Base-by-base conservation (phyloP, 352 stramenopile genomes). In the Hyaloperonospora arabidopsidis region DNA sequence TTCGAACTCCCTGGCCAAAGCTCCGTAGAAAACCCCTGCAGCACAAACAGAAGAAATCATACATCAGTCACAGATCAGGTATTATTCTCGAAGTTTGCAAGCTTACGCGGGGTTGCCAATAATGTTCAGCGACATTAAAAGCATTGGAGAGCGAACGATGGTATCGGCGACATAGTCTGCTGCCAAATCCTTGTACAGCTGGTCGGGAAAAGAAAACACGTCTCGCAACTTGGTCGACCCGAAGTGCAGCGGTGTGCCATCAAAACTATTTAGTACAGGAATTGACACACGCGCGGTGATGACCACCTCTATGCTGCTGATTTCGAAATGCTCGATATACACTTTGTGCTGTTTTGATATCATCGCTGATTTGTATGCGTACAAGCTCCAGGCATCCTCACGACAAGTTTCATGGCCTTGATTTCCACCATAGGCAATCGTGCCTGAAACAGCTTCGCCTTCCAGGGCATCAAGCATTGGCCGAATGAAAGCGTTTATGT, bases 101-200 rank as follows among this genome's bases (percentile, higher is more conserved):
- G 74, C 80, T 45, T 86, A 93, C 83, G 81, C 79, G 57, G 84
- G 84, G 50, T 93, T 93, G 21, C 84, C 84, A 44, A 91, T 59
- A 49, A 91, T 86, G 63, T 91, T 90, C 46, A 93, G 67, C 13
- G 84, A 93, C 81, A 91, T 86, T 13, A 93, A 36, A 22, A 93
- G 59, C 63, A 90, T 68, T 5, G 81, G 84, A 6, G 76, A 87
- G 17, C 82, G 72, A 21, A 93, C 78, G 40, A 93, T 82, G 2
- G 83, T 70, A 25, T 93, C 84, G 1, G 79, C 79, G 2, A 91
- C 81, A 45, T 90, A 93, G 39, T 91, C 74, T 28, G 84, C 84
- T 22, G 81, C 84, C 11, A 93, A 56, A 55, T 93, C 84, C 53
- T 93, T 93, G 57, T 74, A 71, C 17, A 93, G 45, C 45, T 93